Conservation (phyloP, 2,329 filamentous ascomycete species). For the Fusarium albidum region DNA sequence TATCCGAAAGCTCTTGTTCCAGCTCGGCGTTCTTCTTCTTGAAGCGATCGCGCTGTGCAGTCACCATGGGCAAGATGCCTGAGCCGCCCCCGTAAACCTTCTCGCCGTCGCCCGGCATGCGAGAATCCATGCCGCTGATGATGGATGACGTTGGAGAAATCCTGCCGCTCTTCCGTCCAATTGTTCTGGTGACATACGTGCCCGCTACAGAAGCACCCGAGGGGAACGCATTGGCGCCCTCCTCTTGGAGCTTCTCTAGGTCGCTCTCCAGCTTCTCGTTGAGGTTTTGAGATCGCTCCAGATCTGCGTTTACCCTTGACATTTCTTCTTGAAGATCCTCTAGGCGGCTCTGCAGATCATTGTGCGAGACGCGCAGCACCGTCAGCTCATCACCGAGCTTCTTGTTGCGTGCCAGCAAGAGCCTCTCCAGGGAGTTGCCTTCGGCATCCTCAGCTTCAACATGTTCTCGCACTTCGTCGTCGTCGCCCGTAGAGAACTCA, state of each 20-base stretch:
- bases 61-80: slow-evolving; percentile 96
- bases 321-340: slow-evolving; percentile 85
- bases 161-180: slow-evolving; percentile 70
- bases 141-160: slow-evolving; percentile 96
- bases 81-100: slow-evolving; percentile 74
- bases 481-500: slow-evolving; percentile 91
- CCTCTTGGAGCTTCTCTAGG: slow-evolving; percentile 84
- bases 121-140: slow-evolving; percentile 92
- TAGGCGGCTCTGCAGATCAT: slow-evolving; percentile 84
- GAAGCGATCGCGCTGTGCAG: slow-evolving; percentile 96
- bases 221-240: slow-evolving; percentile 83
- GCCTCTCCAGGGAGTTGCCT: slow-evolving; percentile 86
- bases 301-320: slow-evolving; percentile 81
- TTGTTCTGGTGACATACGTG: slow-evolving; percentile 76
- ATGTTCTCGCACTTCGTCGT: slow-evolving; percentile 68
- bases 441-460: slow-evolving; percentile 53
- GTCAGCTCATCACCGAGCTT: slow-evolving; percentile 95
- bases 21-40: slow-evolving; percentile 94
- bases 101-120: slow-evolving; percentile 61
- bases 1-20: slow-evolving; percentile 87
- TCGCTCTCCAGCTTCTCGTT: slow-evolving; percentile 93
- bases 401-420: slow-evolving; percentile 92
- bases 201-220: slow-evolving; percentile 92
- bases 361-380: slow-evolving; percentile 89
- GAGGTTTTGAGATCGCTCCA: slow-evolving; percentile 84